phyloP scores from a whole-genome alignment of 1,139 yeast genomes.

The Debaryomyces robertsiae region DNA sequence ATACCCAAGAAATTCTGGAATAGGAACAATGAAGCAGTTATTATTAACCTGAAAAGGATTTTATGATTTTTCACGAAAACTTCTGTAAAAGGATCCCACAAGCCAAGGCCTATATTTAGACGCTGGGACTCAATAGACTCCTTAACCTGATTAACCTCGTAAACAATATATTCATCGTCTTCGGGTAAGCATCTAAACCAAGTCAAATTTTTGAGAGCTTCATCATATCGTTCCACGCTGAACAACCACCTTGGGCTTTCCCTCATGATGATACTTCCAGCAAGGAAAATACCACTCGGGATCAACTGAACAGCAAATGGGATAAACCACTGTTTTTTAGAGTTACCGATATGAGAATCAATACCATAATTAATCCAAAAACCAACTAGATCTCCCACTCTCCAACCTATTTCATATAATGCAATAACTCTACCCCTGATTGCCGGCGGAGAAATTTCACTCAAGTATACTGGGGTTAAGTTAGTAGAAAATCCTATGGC shows the following conservation, averaged over 20 bases:
- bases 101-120: constrained; percentile 36
- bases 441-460: constrained; percentile 46
- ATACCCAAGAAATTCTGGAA: constrained; percentile 50
- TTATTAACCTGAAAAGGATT: constrained; percentile 32
- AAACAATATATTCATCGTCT: constrained; percentile 39
- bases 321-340: constrained; percentile 43
- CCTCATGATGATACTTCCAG: constrained; percentile 38
- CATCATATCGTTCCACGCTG: constrained; percentile 36
- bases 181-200: constrained; percentile 44
- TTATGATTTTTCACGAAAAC: constrained; percentile 34
- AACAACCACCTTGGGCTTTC: constrained; percentile 47
- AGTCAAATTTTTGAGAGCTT: constrained; percentile 37
- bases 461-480: constrained; percentile 43
- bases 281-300: constrained; percentile 42
- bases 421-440: constrained; percentile 43
- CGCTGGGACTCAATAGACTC: constrained; percentile 32
- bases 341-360: constrained; percentile 30
- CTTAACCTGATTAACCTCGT: constrained; percentile 36
- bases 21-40: constrained; percentile 39
- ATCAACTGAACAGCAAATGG: constrained; percentile 48
- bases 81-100: constrained; percentile 41
- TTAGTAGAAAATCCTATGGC: constrained; percentile 46
- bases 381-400: constrained; percentile 46
- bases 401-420: constrained; percentile 47
- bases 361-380: constrained; percentile 49